Base-by-base conservation (phyloP, 2,329 filamentous ascomycete genomes). In the Ceratocystis eucalypticola region DNA sequence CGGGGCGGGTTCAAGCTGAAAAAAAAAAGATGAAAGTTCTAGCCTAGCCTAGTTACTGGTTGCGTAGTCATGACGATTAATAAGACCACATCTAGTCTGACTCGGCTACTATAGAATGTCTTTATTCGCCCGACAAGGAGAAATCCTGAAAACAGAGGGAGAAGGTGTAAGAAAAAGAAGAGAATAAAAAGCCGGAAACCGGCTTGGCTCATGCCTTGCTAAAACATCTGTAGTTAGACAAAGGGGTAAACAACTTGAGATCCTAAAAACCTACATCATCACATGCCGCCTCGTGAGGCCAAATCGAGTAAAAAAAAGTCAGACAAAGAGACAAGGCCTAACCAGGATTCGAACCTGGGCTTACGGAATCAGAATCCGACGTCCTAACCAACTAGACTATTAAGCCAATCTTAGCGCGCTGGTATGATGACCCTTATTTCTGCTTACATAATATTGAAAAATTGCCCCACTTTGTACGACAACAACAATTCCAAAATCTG, bases 331-430 rank as follows among this genome's bases (percentile, higher is more conserved):
- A 53, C 20, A 15, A 61, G 59, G 59, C 59, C 59, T 44, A 61
- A 61, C 59, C 59, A 61, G 59, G 59, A 61, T 61, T 61, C 59
- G 59, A 61, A 61, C 59, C 59, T 61, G 59, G 59, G 59, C 59
- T 61, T 61, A 61, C 59, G 59, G 59, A 61, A 61, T 61, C 59
- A 61, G 33, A 61, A 61, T 33, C 30, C 30, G 30, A 33, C 30
- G 30, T 33, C 57, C 57, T 61, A 61, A 61, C 57, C 57, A 61
- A 61, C 57, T 61, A 61, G 57, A 61, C 57, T 61, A 61, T 61
- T 61, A 50, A 50, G 46, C 46, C 46, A 22, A n/a, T 50, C 30
- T 22, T 22, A 10, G 3, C 5, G n/a, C 6, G 1, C n/a, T 20
- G 20, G 2, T 25, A 25, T 1, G 22, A 3, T 25, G 22, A 25